Conservation (phyloP, 164 flowering plant genomes). For the Houttuynia cordata region DNA sequence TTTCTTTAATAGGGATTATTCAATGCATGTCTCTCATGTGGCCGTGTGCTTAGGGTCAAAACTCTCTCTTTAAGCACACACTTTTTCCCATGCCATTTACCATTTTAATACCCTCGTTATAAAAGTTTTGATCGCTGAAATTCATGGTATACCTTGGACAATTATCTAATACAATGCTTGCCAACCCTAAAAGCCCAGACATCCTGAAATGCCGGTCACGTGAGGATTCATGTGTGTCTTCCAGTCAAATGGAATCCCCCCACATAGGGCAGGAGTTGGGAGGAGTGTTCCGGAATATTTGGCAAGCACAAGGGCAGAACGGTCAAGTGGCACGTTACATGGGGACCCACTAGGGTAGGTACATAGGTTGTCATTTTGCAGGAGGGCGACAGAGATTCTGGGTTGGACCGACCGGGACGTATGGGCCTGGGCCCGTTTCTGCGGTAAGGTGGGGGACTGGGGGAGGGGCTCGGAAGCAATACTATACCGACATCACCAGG, state of each 20-base stretch:
- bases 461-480: too few relatives aligned
- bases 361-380: not conserved
- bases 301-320: not conserved
- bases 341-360: not conserved
- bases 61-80: not conserved
- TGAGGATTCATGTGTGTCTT: not conserved
- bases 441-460: too few relatives aligned
- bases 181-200: not conserved
- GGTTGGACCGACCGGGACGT: not conserved
- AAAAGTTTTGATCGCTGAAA: not conserved
- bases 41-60: constrained; percentile 1
- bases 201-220: not conserved
- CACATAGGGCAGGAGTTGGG: too few relatives aligned
- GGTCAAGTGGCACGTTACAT: not conserved
- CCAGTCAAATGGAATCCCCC: too few relatives aligned
- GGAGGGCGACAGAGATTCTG: not conserved
- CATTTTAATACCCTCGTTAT: not conserved
- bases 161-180: too few relatives aligned
- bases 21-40: not conserved
- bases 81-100: not conserved
- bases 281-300: not conserved
- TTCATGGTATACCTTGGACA: not conserved
- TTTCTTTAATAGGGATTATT: not conserved
- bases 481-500: too few relatives aligned
- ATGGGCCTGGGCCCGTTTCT: not conserved